Conservation (phyloP, 106 monocot genomes). For the Posidonia australis region DNA sequence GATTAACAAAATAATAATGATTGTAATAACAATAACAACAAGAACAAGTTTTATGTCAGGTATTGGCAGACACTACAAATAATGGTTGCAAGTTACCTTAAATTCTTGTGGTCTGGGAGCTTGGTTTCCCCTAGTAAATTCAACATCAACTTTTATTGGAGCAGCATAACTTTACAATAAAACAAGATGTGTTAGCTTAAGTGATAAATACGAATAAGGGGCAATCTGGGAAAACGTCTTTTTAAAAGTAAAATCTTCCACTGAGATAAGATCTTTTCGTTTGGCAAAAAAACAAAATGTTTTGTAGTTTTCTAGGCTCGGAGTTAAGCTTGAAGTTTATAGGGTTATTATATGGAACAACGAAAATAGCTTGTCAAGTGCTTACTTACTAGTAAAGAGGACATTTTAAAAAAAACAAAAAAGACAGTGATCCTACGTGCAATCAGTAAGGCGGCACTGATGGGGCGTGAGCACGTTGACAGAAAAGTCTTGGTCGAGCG, state of each 20-base stretch:
- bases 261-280: no score
- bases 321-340: no score
- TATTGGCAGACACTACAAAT: background rate
- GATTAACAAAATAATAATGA: background rate
- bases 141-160: constrained; percentile 68
- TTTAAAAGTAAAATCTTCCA: no score
- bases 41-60: no score
- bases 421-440: constrained; percentile 30
- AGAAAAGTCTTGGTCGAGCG: constrained; percentile 7
- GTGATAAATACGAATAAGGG: no score
- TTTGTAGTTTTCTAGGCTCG: no score
- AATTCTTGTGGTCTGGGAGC: constrained; percentile 12
- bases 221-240: no score
- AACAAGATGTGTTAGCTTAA: background rate
- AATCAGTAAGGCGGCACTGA: constrained; percentile 70
- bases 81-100: constrained; percentile 13
- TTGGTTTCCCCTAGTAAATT: constrained; percentile 56
- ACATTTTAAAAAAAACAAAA: background rate
- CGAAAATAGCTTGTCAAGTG: background rate
- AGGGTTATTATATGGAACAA: no score
- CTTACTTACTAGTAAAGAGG: background rate
- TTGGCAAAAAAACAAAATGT: no score
- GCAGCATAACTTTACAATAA: constrained; percentile 54
- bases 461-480: constrained; percentile 38
- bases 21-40: background rate